Evolutionary conservation across 2,329 filamentous ascomycete species (phyloP).

Genomic region (Fusarium ramigenum): DNA sequence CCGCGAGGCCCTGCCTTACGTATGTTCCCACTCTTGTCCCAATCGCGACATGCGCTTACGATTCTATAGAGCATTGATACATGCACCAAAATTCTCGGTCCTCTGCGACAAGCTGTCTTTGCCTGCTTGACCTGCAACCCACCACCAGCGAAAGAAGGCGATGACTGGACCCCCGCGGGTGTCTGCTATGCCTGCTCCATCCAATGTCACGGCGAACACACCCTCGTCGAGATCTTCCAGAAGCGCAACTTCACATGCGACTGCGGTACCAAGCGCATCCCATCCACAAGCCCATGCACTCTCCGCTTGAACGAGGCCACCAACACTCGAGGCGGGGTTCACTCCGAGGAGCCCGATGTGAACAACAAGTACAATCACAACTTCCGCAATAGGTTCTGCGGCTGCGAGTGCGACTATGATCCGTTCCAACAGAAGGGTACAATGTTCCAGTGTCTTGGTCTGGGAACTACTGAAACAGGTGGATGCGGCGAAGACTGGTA

Average conservation of each 20-base stretch:
- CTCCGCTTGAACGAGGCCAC: slow-evolving; percentile 78
- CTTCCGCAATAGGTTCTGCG: slow-evolving; percentile 92
- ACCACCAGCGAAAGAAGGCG: slow-evolving; percentile 69
- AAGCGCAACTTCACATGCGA: slow-evolving; percentile 97
- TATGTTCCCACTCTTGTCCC: slow-evolving; percentile 53
- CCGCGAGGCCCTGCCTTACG: slow-evolving; percentile 92
- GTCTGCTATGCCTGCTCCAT: slow-evolving; percentile 98
- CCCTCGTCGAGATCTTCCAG: slow-evolving; percentile 92
- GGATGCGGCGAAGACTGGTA: slow-evolving; percentile 99
- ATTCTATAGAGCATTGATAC: slow-evolving; percentile 81
- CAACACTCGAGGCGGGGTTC: slow-evolving; percentile 79
- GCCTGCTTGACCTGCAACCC: slow-evolving; percentile 95
- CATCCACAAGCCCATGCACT: slow-evolving; percentile 75
- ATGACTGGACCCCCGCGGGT: slow-evolving; percentile 69
- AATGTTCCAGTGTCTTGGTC: slow-evolving; percentile 96
- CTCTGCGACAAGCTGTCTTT: slow-evolving; percentile 88
- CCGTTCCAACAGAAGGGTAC: slow-evolving; percentile 90
- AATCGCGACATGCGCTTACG: slow-evolving; percentile 32
- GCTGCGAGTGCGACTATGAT: slow-evolving; percentile 88
- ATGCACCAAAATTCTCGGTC: slow-evolving; percentile 89
- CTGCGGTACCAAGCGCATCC: slow-evolving; percentile 87
- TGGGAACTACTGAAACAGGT: slow-evolving; percentile 81
- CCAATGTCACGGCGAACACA: slow-evolving; percentile 95
- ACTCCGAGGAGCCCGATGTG: slow-evolving; percentile 75
- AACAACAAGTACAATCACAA: slow-evolving; percentile 96